These are phyloP conservation scores for Aspergillus sp. DNA, from an alignment of 2,329 filamentous ascomycete species.

Conservation along the genomic window DNA sequence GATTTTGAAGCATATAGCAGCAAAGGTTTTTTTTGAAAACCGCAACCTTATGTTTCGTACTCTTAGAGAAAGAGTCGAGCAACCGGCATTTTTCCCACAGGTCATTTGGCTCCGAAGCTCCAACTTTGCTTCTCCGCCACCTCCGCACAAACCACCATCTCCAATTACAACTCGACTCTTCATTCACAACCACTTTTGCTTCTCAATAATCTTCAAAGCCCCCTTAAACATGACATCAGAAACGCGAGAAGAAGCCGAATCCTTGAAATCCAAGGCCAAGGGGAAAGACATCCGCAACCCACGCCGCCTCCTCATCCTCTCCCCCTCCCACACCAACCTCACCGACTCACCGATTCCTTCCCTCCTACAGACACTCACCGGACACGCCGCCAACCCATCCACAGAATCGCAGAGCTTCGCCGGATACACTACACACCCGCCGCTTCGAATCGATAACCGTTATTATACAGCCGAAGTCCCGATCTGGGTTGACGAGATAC, in stretches of 20 bases:
- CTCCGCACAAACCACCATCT: slow-evolving; percentile 14
- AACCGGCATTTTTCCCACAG: not conserved
- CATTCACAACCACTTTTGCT: not conserved
- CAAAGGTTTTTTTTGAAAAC: not conserved
- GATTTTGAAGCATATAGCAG: not conserved
- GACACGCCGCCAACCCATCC: slow-evolving; percentile 29
- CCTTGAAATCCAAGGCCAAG: not conserved
- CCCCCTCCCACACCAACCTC: slow-evolving; percentile 40
- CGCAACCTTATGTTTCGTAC: not conserved
- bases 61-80: not conserved
- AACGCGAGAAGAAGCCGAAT: not conserved
- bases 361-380: slow-evolving; percentile 43
- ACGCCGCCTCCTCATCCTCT: slow-evolving; percentile 48
- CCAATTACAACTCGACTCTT: not conserved
- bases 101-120: slow-evolving; percentile 19
- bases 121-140: slow-evolving; percentile 12
- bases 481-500: slow-evolving; percentile 54
- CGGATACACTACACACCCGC: slow-evolving; percentile 52
- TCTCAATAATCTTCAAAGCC: not conserved
- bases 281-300: slow-evolving; percentile 38
- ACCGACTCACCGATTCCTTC: slow-evolving; percentile 33
- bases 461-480: slow-evolving; percentile 51
- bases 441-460: slow-evolving; percentile 46
- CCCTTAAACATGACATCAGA: not conserved
- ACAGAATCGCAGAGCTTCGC: slow-evolving; percentile 42